Evolutionary conservation across 2,329 filamentous ascomycete species (phyloP).

Genomic region (Aspergillus pseudoglaucus): DNA sequence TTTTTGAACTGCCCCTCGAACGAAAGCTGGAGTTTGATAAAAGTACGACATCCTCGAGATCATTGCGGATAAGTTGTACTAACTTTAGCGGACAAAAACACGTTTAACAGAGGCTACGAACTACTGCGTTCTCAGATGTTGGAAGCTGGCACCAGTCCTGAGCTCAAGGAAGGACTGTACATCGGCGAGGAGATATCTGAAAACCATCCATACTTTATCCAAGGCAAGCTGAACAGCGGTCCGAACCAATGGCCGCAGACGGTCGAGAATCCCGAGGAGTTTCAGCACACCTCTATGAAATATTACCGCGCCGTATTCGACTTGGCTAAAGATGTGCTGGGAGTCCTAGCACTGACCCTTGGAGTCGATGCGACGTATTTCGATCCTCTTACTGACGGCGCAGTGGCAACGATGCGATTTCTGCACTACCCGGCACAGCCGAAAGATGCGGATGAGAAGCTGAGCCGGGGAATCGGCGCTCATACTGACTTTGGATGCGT

Average conservation of each 20-base stretch:
- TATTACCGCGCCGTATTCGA: slow-evolving; percentile 36
- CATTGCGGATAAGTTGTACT: not conserved
- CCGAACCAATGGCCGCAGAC: slow-evolving; percentile 37
- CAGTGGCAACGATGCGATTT: slow-evolving; percentile 37
- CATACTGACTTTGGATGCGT: slow-evolving; percentile 41
- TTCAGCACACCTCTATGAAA: slow-evolving; percentile 32
- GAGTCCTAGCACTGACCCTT: slow-evolving; percentile 36
- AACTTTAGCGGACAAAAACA: slow-evolving; percentile 25
- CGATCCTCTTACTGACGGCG: slow-evolving; percentile 27
- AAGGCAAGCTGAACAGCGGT: slow-evolving; percentile 33
- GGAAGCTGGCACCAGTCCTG: slow-evolving; percentile 36
- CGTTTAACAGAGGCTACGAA: slow-evolving; percentile 41
- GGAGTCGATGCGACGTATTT: slow-evolving; percentile 34
- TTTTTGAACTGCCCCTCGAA: slow-evolving; percentile 36
- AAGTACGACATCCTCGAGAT: slow-evolving; percentile 13
- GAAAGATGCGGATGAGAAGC: slow-evolving; percentile 28
- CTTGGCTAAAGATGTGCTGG: slow-evolving; percentile 38
- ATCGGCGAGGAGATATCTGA: slow-evolving; percentile 38
- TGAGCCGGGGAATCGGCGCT: slow-evolving; percentile 37
- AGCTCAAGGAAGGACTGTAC: slow-evolving; percentile 41
- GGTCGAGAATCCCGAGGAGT: slow-evolving; percentile 20
- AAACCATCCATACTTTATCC: slow-evolving; percentile 32
- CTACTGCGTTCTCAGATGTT: slow-evolving; percentile 38
- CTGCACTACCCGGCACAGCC: slow-evolving; percentile 40
- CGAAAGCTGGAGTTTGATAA: slow-evolving; percentile 36